phyloP scores from a whole-genome alignment of 2,329 filamentous ascomycete genomes.

The Verticillium nubilum region DNA sequence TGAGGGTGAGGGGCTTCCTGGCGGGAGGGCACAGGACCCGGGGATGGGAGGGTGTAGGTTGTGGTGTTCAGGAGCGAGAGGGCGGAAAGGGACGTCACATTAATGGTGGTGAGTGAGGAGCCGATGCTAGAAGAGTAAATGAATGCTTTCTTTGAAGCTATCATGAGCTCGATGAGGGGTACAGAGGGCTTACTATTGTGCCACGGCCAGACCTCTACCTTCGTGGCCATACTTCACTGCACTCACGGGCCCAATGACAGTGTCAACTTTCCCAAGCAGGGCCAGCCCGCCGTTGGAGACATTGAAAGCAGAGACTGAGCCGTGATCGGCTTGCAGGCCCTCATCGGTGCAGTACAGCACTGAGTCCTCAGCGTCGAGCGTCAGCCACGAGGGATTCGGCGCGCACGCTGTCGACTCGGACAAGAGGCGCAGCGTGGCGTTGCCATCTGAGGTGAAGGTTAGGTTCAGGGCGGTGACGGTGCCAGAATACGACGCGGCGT shows the following conservation, averaged over 20 bases:
- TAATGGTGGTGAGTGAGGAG: constrained; percentile 38
- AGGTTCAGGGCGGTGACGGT: constrained; percentile 42
- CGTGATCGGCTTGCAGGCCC: constrained; percentile 39
- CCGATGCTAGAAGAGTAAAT: constrained; percentile 22
- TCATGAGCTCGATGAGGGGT: background rate
- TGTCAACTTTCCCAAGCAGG: constrained; percentile 27
- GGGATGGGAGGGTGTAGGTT: constrained; percentile 31
- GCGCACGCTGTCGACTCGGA: constrained; percentile 42
- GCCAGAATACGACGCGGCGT: constrained; percentile 43
- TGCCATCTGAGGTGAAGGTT: constrained; percentile 17
- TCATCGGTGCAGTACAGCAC: constrained; percentile 58
- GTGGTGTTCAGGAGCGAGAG: constrained; percentile 30
- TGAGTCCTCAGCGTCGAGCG: constrained; percentile 42
- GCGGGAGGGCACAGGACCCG: constrained; percentile 34
- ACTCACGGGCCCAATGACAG: constrained; percentile 36
- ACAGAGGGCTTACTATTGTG: constrained; percentile 37
- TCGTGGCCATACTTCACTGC: constrained; percentile 35
- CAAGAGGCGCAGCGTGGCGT: constrained; percentile 32
- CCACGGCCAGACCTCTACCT: constrained; percentile 33
- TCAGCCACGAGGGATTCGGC: constrained; percentile 54
- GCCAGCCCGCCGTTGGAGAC: constrained; percentile 33
- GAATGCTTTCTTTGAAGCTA: background rate
- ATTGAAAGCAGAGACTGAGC: constrained; percentile 38
- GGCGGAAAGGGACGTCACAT: constrained; percentile 30
- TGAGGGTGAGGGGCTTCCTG: constrained; percentile 60